Conservation (phyloP, 202 grass and related monocot species). For the Eragrostis tef region DNA sequence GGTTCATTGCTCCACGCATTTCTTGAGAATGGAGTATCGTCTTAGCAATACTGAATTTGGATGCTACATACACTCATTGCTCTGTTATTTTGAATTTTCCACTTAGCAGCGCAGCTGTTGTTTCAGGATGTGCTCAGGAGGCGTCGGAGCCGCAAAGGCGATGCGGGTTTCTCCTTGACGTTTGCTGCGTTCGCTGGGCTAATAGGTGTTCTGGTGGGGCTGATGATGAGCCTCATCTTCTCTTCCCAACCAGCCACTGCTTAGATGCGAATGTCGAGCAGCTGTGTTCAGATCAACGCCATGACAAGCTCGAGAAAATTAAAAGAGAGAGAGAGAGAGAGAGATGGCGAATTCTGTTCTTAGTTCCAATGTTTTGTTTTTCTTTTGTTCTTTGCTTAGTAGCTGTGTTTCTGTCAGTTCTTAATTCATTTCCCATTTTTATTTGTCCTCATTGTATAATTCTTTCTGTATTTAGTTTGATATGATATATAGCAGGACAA, state of each 20-base stretch:
- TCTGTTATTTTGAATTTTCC: background rate
- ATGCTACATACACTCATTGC: background rate
- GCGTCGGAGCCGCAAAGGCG: slow-evolving; percentile 69
- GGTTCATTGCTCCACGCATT: background rate
- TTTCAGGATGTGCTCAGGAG: slow-evolving; percentile 88
- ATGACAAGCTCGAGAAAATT: background rate
- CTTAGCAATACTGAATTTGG: background rate
- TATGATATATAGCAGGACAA: slow-evolving; percentile 33
- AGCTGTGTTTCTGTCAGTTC: slow-evolving; percentile 12
- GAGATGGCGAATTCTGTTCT: background rate
- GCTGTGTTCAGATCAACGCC: slow-evolving; percentile 3
- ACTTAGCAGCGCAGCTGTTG: background rate
- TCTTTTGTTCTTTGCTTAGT: slow-evolving; percentile 51
- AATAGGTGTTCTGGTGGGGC: slow-evolving; percentile 76
- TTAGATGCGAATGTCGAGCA: slow-evolving; percentile 41
- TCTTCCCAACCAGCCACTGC: slow-evolving; percentile 47
- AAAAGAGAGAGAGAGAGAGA: too few relatives aligned
- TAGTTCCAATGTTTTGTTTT: slow-evolving; percentile 29
- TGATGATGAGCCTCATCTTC: slow-evolving; percentile 78
- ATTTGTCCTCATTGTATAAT: slow-evolving; percentile 24
- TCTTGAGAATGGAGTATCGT: background rate
- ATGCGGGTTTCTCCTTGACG: slow-evolving; percentile 70
- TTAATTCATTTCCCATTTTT: slow-evolving; percentile 38
- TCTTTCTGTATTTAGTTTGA: slow-evolving; percentile 41
- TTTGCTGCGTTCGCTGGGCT: slow-evolving; percentile 79